Percentiles rank a stretch among this genome's conserved stretches.
phyloP scores from a whole-genome alignment of 2,329 filamentous ascomycete species.

The Juglanconis oblonga region DNA sequence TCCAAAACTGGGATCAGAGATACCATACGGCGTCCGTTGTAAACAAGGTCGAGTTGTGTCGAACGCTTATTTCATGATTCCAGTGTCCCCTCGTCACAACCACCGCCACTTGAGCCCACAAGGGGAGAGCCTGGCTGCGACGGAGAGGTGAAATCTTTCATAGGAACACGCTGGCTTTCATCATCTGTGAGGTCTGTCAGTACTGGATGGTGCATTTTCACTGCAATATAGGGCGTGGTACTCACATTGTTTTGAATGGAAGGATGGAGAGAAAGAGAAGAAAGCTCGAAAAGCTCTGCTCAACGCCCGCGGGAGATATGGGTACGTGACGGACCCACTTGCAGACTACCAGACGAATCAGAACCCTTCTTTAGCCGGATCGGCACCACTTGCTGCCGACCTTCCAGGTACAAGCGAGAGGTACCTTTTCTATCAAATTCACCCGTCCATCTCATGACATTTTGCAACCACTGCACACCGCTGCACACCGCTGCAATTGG shows the following conservation, averaged over 20 bases:
- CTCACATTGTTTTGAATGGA: slow-evolving; percentile 99
- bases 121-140: slow-evolving; percentile 79
- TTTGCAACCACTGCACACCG: background rate
- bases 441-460: slow-evolving; percentile 7
- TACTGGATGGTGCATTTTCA: slow-evolving; percentile 12
- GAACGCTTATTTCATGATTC: slow-evolving; percentile 97
- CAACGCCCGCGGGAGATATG: slow-evolving; percentile 17
- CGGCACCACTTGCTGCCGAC: slow-evolving; percentile 2
- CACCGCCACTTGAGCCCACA: slow-evolving; percentile 85
- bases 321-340: slow-evolving; percentile 2
- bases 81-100: slow-evolving; percentile 57
- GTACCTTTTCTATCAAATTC: slow-evolving; percentile 10
- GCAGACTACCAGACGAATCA: background rate
- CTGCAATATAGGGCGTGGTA: slow-evolving; percentile 26
- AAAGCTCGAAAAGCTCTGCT: slow-evolving; percentile 31
- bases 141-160: slow-evolving; percentile 71
- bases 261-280: slow-evolving; percentile 68
- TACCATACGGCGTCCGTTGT: slow-evolving; percentile 94
- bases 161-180: slow-evolving; percentile 98
- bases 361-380: background rate
- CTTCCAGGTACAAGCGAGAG: slow-evolving; percentile 9
- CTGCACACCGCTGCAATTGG: background rate
- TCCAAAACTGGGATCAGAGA: slow-evolving; percentile 71
- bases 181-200: slow-evolving; percentile 68
- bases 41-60: slow-evolving; percentile 97